phyloP scores from a whole-genome alignment of 2,329 filamentous ascomycete species.

The Paraconiothyrium brasiliense region DNA sequence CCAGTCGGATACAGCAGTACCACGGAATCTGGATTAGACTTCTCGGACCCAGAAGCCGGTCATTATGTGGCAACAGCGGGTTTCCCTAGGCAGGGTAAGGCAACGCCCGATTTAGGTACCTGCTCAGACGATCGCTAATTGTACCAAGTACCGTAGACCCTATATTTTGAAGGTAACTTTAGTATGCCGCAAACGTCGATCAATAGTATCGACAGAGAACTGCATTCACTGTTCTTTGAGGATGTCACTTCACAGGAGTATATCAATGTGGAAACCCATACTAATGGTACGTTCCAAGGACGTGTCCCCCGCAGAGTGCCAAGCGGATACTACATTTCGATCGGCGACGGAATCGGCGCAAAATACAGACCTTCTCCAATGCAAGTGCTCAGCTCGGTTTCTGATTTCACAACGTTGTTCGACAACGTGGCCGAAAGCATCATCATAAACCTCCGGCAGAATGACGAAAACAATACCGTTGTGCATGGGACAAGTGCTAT shows the following conservation, averaged over 20 bases:
- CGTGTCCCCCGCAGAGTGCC: neutral
- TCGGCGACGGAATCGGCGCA: neutral
- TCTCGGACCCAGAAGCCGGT: neutral
- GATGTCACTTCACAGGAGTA: neutral
- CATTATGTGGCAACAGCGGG: neutral
- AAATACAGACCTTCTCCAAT: constrained; percentile 3
- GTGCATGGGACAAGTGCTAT: neutral
- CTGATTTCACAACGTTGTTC: neutral
- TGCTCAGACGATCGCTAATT: neutral
- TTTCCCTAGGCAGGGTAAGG: neutral
- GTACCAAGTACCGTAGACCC: neutral
- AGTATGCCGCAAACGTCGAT: neutral
- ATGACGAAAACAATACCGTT: neutral
- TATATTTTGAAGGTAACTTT: neutral
- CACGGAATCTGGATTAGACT: neutral
- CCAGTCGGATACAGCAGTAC: neutral
- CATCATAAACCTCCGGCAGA: neutral
- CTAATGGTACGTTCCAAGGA: neutral
- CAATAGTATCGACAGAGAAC: neutral
- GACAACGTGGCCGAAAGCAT: constrained; percentile 11
- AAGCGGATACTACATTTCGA: neutral
- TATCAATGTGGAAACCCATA: neutral
- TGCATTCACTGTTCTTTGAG: neutral
- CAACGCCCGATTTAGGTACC: neutral
- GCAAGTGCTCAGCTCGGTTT: constrained; percentile 3